Conservation (phyloP, 139 green algal species). For the Tetraselmis striata region DNA sequence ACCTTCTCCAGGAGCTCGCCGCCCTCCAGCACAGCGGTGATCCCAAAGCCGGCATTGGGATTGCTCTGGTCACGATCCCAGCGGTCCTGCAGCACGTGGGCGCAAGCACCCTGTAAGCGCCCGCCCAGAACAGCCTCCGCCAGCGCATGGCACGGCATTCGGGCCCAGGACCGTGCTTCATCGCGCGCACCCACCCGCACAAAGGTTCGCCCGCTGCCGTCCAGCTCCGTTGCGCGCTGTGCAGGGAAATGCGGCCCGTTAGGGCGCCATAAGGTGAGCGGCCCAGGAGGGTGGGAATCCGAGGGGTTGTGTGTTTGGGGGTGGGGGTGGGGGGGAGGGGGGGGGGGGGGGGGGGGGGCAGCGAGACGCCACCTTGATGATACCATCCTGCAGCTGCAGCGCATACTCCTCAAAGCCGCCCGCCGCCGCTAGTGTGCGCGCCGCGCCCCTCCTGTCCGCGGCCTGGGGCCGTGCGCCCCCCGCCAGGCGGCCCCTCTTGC, state of each 20-base stretch:
- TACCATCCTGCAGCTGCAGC: background rate
- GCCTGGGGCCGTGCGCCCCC: too few relatives aligned
- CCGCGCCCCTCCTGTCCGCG: too few relatives aligned
- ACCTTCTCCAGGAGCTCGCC: slow-evolving; percentile 87
- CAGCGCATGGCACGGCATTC: too few relatives aligned
- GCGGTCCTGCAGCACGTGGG: slow-evolving; percentile 27
- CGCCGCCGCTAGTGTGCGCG: too few relatives aligned
- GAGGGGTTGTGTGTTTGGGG: too few relatives aligned
- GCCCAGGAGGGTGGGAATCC: too few relatives aligned
- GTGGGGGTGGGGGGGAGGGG: background rate
- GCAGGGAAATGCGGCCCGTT: background rate
- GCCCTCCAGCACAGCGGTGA: slow-evolving; percentile 88
- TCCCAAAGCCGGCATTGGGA: slow-evolving; percentile 69
- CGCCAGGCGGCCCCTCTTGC: too few relatives aligned
- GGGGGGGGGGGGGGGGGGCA: background rate
- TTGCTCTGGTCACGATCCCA: slow-evolving; percentile 42
- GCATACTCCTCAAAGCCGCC: background rate
- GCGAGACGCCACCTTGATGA: background rate
- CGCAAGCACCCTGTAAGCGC: too few relatives aligned
- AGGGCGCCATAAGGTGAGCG: too few relatives aligned
- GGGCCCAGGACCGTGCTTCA: too few relatives aligned
- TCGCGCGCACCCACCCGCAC: background rate
- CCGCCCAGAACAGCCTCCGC: too few relatives aligned
- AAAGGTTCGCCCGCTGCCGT: slow-evolving; percentile 51
- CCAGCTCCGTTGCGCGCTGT: slow-evolving; percentile 35